Percentiles rank a stretch among this genome's conserved stretches.
phyloP scores from a whole-genome alignment of 805 yeast genomes.

The Nakazawaea ernobii region DNA sequence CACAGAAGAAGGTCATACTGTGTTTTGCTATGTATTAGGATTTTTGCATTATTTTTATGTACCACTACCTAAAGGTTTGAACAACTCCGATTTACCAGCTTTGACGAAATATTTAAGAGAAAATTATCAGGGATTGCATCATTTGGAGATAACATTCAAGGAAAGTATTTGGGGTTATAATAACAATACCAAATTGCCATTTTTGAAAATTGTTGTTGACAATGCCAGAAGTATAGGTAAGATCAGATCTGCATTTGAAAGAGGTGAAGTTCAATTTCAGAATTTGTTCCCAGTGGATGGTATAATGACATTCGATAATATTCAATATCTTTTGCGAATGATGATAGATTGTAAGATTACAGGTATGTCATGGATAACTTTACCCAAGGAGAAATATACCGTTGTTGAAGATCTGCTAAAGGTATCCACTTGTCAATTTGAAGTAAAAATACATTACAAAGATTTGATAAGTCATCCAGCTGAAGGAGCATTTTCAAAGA shows the following conservation, averaged over 20 bases:
- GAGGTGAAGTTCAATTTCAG: conserved; percentile 66
- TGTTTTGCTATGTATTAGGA: conserved; percentile 84
- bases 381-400: conserved; percentile 69
- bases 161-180: conserved; percentile 94
- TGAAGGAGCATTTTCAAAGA: conserved; percentile 89
- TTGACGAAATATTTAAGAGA: conserved; percentile 42
- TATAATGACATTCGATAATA: conserved; percentile 79
- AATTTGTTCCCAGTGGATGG: conserved; percentile 56
- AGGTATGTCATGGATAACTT: conserved; percentile 96
- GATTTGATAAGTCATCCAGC: conserved; percentile 76
- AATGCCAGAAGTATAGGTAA: conserved; percentile 64
- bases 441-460: conserved; percentile 61
- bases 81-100: conserved; percentile 43
- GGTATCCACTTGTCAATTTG: conserved; percentile 81
- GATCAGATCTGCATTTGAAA: conserved; percentile 76
- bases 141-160: conserved; percentile 59
- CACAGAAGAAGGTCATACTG: conserved; percentile 80
- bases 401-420: conserved; percentile 30
- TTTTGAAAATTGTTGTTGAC: conserved; percentile 64
- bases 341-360: conserved; percentile 91
- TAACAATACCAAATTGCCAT: conserved; percentile 72
- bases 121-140: conserved; percentile 52
- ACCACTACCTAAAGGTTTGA: conserved; percentile 81
- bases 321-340: conserved; percentile 76
- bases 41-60: conserved; percentile 88